Percentiles rank a stretch among this genome's conserved stretches.
phyloP scores from a whole-genome alignment of 495 filamentous ascomycete genomes.

The Hyaloscypha hepaticicola region DNA sequence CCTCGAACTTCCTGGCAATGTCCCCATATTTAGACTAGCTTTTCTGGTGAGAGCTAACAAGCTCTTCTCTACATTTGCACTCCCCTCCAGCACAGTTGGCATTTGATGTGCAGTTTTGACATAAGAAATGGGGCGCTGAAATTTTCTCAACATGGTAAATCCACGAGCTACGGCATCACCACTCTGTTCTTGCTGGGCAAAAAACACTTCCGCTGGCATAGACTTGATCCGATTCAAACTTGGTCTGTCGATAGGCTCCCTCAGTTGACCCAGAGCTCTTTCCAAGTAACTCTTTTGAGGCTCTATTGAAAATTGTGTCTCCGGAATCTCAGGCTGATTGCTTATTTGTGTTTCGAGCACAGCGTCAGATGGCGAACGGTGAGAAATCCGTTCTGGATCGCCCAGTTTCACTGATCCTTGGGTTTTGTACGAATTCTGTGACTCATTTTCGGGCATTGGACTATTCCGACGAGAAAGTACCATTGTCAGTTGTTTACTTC shows the following conservation, averaged over 20 bases:
- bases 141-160: not conserved
- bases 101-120: not conserved
- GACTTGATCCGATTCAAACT: conserved; percentile 9
- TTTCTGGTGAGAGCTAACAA: conserved; percentile 13
- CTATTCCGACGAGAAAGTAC: not conserved
- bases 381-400: not conserved
- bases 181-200: not conserved
- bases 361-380: not conserved
- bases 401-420: not conserved
- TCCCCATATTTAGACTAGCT: conserved; percentile 18
- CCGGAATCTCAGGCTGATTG: not conserved
- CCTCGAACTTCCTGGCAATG: not conserved
- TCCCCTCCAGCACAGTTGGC: not conserved
- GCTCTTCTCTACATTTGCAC: not conserved
- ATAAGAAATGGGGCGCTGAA: conserved; percentile 1
- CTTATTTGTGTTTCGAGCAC: not conserved
- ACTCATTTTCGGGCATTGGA: not conserved
- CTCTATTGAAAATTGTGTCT: not conserved
- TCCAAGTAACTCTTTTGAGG: conserved; percentile 15
- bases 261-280: conserved; percentile 15
- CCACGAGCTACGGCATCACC: not conserved
- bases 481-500: not conserved
- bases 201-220: conserved; percentile 4
- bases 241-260: not conserved
- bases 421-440: not conserved